phyloP scores from a whole-genome alignment of 306 rosid genomes.

The Malus orientalis region DNA sequence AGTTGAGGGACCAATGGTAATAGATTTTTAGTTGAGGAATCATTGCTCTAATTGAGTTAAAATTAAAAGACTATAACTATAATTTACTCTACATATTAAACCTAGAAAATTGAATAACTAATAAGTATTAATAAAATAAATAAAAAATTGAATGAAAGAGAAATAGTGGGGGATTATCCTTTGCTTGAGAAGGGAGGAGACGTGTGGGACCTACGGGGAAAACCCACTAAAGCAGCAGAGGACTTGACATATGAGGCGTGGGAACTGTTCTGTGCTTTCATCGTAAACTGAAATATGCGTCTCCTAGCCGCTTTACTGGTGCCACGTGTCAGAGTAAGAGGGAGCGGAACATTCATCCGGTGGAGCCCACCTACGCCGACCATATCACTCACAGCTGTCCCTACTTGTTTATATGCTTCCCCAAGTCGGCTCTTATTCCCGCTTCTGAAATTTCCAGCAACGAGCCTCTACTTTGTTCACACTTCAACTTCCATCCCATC shows the following conservation, averaged over 20 bases:
- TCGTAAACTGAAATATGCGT: constrained; percentile 48
- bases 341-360: background rate
- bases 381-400: constrained; percentile 4
- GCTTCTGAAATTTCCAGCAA: background rate
- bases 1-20: too few relatives aligned
- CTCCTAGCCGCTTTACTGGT: constrained; percentile 20
- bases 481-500: background rate
- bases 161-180: background rate
- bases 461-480: background rate
- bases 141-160: too few relatives aligned
- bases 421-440: background rate
- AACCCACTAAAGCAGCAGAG: constrained; percentile 19
- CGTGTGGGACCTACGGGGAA: constrained; percentile 12
- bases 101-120: too few relatives aligned
- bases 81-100: too few relatives aligned
- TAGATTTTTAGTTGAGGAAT: too few relatives aligned
- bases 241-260: constrained; percentile 6
- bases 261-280: constrained; percentile 12
- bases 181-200: constrained; percentile 44
- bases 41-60: too few relatives aligned
- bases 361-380: constrained; percentile 36
- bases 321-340: constrained; percentile 32
- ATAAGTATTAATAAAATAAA: too few relatives aligned
- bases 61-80: too few relatives aligned
- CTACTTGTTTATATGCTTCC: background rate